A percentile compares a stretch with the other conserved stretches of the same genome.
Conservation (phyloP, 2,329 filamentous ascomycete genomes). For the Onygena corvina region DNA sequence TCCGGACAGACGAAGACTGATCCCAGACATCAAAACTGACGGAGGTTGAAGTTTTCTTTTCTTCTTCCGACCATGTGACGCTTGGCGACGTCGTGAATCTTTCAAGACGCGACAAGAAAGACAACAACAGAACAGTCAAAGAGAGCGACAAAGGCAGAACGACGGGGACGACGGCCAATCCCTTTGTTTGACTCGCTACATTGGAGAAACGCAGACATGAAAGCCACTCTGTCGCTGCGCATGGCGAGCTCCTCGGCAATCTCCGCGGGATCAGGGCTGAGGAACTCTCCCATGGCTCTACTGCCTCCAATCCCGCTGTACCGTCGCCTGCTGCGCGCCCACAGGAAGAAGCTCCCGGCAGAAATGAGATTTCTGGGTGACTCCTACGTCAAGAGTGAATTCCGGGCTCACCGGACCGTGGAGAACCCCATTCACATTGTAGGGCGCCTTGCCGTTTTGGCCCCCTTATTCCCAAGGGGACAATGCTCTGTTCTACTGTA, state of each 20-base stretch:
- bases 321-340: slow-evolving; percentile 70
- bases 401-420: slow-evolving; percentile 65
- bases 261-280: slow-evolving; percentile 32
- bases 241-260: slow-evolving; percentile 32
- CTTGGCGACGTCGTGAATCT: neutral
- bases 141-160: no score
- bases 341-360: slow-evolving; percentile 57
- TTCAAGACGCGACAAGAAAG: neutral
- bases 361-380: slow-evolving; percentile 77
- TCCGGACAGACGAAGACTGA: no score
- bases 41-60: no score
- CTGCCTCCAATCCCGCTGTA: slow-evolving; percentile 84
- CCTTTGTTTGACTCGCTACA: slow-evolving; percentile 8
- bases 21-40: no score
- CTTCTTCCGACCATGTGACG: slow-evolving; percentile 3
- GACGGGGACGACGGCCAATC: no score
- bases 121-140: no score
- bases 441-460: slow-evolving; percentile 22
- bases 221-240: slow-evolving; percentile 26
- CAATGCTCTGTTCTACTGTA: neutral
- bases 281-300: slow-evolving; percentile 50
- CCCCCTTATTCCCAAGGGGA: neutral
- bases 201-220: slow-evolving; percentile 22
- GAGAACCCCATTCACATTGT: slow-evolving; percentile 91
- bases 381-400: slow-evolving; percentile 86